Evolutionary conservation across 306 rosid genomes (phyloP).

Genomic region (Dalbergia cochinchinensis): DNA sequence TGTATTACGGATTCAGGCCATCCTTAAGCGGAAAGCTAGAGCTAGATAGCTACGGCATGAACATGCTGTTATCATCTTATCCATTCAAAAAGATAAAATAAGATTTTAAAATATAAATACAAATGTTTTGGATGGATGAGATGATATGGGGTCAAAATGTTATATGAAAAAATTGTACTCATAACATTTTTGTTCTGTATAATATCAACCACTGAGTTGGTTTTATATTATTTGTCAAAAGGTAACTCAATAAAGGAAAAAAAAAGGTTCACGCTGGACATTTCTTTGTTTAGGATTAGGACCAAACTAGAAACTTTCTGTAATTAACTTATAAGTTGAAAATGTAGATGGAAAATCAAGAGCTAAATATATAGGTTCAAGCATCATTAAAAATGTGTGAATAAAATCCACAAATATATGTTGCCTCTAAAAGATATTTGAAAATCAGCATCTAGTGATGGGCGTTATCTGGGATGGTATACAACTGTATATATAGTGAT

Average conservation of each 20-base stretch:
- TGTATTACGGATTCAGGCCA: constrained; percentile 23
- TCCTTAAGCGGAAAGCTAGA: constrained; percentile 36
- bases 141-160: too few species aligned
- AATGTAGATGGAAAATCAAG: not conserved
- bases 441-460: not conserved
- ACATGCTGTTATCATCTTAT: constrained; percentile 11
- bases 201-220: too few species aligned
- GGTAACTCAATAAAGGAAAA: not conserved
- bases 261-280: not conserved
- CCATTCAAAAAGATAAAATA: too few species aligned
- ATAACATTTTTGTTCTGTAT: not conserved
- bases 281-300: not conserved
- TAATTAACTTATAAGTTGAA: not conserved
- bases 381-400: not conserved
- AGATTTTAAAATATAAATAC: too few species aligned
- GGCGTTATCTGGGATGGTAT: not conserved
- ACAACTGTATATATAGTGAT: not conserved
- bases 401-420: not conserved
- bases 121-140: too few species aligned
- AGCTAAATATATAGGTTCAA: not conserved
- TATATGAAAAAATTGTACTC: too few species aligned
- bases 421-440: not conserved
- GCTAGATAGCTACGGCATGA: constrained; percentile 22
- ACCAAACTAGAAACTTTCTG: not conserved
- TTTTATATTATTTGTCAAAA: not conserved